A percentile compares a stretch with the other conserved stretches of the same genome.
phyloP scores from a whole-genome alignment of 495 filamentous ascomycete genomes.

The Aspergillus panamensis region DNA sequence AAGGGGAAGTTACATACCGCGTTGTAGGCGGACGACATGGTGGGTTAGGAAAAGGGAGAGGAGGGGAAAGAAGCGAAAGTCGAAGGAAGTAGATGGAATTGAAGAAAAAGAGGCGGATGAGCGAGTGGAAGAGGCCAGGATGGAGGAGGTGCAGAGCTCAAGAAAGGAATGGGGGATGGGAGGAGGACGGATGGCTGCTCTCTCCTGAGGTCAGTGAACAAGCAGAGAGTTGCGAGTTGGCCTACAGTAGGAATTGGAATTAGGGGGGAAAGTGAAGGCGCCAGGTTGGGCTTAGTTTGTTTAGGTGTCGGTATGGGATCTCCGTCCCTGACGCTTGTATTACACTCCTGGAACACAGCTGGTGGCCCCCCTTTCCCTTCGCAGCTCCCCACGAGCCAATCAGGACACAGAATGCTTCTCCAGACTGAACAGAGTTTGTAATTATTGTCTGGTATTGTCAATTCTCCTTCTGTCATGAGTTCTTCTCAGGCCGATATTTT shows the following conservation, averaged over 20 bases:
- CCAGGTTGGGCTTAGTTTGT: conserved; percentile 14
- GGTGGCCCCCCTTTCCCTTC: conserved; percentile 20
- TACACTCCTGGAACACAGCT: conserved; percentile 9
- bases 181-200: conserved; percentile 16
- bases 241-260: conserved; percentile 18
- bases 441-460: neutral
- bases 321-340: neutral
- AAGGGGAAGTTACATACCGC: conserved; percentile 54
- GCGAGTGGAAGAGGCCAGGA: conserved; percentile 25
- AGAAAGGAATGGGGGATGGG: conserved; percentile 21
- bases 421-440: conserved; percentile 9
- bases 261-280: conserved; percentile 19
- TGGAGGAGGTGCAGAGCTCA: conserved; percentile 15
- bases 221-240: conserved; percentile 7
- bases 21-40: conserved; percentile 60
- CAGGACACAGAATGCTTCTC: conserved; percentile 3
- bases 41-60: conserved; percentile 33
- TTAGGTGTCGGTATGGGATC: conserved; percentile 6
- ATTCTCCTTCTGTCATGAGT: too few species aligned
- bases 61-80: conserved; percentile 17
- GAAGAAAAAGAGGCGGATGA: conserved; percentile 13
- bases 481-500: too few species aligned
- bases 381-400: conserved; percentile 10
- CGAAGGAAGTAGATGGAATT: conserved; percentile 10
- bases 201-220: conserved; percentile 29